phyloP scores from a whole-genome alignment of 192 early-diverging fungal genomes.

The Lunasporangiospora selenospora region DNA sequence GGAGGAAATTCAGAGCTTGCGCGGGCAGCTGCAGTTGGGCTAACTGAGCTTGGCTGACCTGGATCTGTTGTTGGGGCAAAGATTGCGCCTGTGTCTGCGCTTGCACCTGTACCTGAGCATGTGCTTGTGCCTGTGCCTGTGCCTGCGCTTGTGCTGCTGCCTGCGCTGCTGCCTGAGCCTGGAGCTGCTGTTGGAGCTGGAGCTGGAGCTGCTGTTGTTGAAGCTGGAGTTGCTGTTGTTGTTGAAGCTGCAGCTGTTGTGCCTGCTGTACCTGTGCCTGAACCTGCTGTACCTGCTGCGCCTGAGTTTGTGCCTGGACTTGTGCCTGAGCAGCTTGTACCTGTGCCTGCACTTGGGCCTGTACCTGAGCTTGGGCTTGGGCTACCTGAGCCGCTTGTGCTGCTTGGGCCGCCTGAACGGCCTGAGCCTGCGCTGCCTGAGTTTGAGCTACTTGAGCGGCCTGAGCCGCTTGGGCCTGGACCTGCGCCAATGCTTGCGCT shows the following conservation, averaged over 20 bases:
- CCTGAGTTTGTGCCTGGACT: conserved; percentile 18
- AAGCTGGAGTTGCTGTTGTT: conserved; percentile 37
- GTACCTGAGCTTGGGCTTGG: too few relatives aligned
- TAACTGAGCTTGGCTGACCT: conserved; percentile 16
- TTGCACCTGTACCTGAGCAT: conserved; percentile 21
- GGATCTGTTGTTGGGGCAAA: conserved; percentile 8
- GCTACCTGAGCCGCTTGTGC: background rate
- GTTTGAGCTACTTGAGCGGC: background rate
- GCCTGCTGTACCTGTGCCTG: conserved; percentile 22
- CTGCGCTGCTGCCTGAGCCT: too few relatives aligned
- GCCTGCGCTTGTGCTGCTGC: conserved; percentile 8
- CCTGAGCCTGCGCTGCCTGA: conserved; percentile 17
- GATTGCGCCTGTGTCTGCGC: conserved; percentile 24
- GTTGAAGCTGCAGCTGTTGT: conserved; percentile 37
- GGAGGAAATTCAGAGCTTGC: conserved; percentile 24
- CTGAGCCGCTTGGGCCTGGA: conserved; percentile 11
- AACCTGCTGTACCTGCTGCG: conserved; percentile 15
- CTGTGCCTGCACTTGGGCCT: background rate
- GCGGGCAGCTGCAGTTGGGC: conserved; percentile 14
- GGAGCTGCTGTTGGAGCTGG: conserved; percentile 30
- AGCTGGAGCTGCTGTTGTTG: conserved; percentile 34
- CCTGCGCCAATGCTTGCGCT: conserved; percentile 24
- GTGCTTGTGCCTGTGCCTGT: conserved; percentile 23
- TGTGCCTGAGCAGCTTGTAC: conserved; percentile 11
- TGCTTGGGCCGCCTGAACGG: conserved; percentile 9